Percentiles rank a stretch among this genome's conserved stretches.
phyloP scores from a whole-genome alignment of 495 filamentous ascomycete genomes.

The Aspergillus asperescens region DNA sequence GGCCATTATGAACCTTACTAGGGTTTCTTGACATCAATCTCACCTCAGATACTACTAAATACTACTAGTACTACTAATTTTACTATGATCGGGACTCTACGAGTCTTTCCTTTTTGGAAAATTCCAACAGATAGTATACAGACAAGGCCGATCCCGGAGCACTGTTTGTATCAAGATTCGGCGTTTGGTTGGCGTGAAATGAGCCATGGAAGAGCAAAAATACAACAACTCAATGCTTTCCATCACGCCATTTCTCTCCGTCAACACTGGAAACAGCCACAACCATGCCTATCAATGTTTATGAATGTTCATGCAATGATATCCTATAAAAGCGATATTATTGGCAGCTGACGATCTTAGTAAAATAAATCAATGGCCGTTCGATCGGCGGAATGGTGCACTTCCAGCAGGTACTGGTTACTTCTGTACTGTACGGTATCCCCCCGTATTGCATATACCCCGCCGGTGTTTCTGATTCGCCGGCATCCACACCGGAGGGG shows the following conservation, averaged over 20 bases:
- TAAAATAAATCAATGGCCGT: background rate
- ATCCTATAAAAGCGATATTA: background rate
- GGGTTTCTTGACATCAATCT: background rate
- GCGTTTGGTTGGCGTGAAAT: background rate
- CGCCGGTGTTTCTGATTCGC: slow-evolving; percentile 27
- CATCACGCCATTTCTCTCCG: slow-evolving; percentile 4
- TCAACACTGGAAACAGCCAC: background rate
- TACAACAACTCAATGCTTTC: background rate
- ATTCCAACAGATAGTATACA: background rate
- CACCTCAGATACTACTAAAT: background rate
- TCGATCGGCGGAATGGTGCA: background rate
- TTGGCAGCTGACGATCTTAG: background rate
- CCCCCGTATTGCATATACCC: slow-evolving; percentile 21
- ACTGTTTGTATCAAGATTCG: background rate
- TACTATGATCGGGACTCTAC: no score
- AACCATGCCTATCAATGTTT: background rate
- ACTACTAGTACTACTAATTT: no score
- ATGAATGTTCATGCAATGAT: background rate
- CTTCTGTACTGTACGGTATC: slow-evolving; percentile 3
- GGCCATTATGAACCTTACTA: background rate
- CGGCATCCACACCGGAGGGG: slow-evolving; percentile 13
- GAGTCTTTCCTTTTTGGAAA: no score
- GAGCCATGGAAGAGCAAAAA: background rate
- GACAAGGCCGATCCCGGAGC: slow-evolving; percentile 3
- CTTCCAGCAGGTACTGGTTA: background rate